Conservation (phyloP, 805 yeast species). For the Diddensiella caesifluorescens region DNA sequence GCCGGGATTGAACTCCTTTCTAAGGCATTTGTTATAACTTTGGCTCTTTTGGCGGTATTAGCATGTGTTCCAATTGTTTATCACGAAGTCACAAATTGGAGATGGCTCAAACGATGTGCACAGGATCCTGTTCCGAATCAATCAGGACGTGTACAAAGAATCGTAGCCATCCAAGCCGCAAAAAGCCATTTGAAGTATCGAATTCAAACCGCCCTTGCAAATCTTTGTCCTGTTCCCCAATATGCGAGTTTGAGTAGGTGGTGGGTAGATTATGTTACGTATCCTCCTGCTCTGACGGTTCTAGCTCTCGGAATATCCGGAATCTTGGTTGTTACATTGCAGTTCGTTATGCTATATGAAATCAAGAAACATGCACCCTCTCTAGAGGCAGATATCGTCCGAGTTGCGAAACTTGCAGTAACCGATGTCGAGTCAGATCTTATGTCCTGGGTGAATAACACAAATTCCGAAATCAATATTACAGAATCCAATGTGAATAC, state of each 20-base stretch:
- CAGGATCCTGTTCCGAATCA: constrained; percentile 8
- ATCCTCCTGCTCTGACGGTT: constrained; percentile 46
- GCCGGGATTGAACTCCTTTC: constrained; percentile 34
- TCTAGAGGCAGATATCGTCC: constrained; percentile 14
- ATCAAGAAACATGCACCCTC: constrained; percentile 23
- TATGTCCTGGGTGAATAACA: constrained; percentile 46
- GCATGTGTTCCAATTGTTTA: constrained; percentile 42
- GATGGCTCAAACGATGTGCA: constrained; percentile 36
- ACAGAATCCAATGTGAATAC: constrained; percentile 54
- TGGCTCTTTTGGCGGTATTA: constrained; percentile 39
- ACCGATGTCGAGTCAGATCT: constrained; percentile 15
- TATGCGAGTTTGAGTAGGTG: constrained; percentile 33
- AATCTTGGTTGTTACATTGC: constrained; percentile 47
- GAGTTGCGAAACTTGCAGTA: constrained; percentile 15
- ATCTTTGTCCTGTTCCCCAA: not conserved
- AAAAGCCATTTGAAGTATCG: constrained; percentile 7
- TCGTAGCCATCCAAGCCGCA: constrained; percentile 22
- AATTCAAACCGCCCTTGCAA: not conserved
- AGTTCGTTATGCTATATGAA: constrained; percentile 42
- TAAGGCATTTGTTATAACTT: constrained; percentile 36
- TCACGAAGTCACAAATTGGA: constrained; percentile 47
- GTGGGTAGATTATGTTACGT: constrained; percentile 47
- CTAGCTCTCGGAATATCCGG: constrained; percentile 56
- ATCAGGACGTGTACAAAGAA: not conserved
- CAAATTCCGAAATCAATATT: constrained; percentile 48